Percentiles rank a stretch among this genome's conserved stretches.
These are phyloP conservation scores for Vachellia pachyceras DNA, from an alignment of 306 rosid species.

Conservation along the genomic window DNA sequence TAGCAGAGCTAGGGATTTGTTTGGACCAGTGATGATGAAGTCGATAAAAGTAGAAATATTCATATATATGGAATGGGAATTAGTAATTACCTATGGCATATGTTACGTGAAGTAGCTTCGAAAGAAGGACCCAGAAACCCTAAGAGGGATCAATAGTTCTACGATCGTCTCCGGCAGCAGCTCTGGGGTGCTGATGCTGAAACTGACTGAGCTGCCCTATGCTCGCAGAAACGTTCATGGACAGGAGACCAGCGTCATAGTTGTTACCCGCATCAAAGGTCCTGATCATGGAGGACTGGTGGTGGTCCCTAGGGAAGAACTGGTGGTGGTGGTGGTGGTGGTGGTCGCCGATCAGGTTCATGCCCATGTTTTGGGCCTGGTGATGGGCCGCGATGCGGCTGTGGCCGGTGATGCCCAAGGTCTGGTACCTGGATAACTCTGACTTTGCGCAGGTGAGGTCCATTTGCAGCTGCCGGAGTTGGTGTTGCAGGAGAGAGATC, in stretches of 20 bases:
- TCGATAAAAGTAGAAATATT: neutral
- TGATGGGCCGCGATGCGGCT: constrained; percentile 51
- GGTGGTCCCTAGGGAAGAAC: constrained; percentile 66
- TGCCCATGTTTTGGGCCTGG: constrained; percentile 36
- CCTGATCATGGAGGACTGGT: constrained; percentile 47
- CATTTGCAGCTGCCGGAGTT: constrained; percentile 94
- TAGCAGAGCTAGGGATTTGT: neutral
- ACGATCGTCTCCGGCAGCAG: constrained; percentile 73
- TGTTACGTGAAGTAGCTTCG: constrained; percentile 10
- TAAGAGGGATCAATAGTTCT: constrained; percentile 84
- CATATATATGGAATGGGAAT: neutral
- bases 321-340: constrained; percentile 72
- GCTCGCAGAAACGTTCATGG: constrained; percentile 80
- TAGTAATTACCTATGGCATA: constrained; percentile 24
- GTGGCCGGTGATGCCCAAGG: constrained; percentile 36
- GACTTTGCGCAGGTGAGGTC: constrained; percentile 92
- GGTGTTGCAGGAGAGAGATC: constrained; percentile 92
- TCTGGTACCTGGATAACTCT: constrained; percentile 81
- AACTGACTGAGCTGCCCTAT: constrained; percentile 75
- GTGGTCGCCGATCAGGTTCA: constrained; percentile 36
- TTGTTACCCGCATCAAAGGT: constrained; percentile 49
- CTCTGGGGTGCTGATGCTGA: constrained; percentile 83
- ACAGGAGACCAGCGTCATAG: constrained; percentile 76
- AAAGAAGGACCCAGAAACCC: constrained; percentile 36
- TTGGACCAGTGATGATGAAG: neutral